These are phyloP conservation scores for Pythium sukuiense DNA, from an alignment of 352 stramenopile species.

Conservation along the genomic window DNA sequence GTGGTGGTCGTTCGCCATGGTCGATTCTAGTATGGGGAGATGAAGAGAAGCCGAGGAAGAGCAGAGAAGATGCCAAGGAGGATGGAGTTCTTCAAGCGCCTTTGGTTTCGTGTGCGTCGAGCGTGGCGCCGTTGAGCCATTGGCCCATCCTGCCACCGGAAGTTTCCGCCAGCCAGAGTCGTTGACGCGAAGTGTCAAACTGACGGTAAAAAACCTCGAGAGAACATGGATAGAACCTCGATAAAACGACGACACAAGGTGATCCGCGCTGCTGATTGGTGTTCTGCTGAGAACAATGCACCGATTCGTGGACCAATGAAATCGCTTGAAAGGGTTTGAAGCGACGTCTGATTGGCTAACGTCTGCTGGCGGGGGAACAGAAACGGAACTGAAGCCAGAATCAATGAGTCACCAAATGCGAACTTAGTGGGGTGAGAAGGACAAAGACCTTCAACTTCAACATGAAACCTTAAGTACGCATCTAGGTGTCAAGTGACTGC, in stretches of 20 bases:
- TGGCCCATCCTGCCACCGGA: slow-evolving; percentile 1
- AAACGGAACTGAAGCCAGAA: slow-evolving; percentile 10
- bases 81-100: slow-evolving; percentile 10
- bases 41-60: neutral
- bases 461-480: neutral
- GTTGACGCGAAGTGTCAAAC: slow-evolving; percentile 11
- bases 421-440: neutral
- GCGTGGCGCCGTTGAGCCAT: neutral
- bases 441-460: neutral
- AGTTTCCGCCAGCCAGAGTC: neutral
- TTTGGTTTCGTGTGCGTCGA: slow-evolving; percentile 20
- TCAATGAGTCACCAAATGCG: neutral
- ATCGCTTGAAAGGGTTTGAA: neutral
- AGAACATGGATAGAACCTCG: slow-evolving; percentile 20
- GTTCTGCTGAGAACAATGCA: slow-evolving; percentile 20
- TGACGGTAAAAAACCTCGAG: neutral
- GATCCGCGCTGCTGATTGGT: slow-evolving; percentile 19
- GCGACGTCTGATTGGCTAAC: neutral
- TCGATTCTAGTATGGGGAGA: slow-evolving; percentile 2
- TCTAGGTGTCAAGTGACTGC: too few relatives aligned
- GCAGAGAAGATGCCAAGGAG: too few relatives aligned
- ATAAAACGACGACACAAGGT: neutral
- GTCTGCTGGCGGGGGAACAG: neutral
- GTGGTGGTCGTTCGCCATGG: slow-evolving; percentile 30
- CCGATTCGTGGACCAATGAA: slow-evolving; percentile 21